Base-by-base conservation (phyloP, 2,329 filamentous ascomycete genomes). In the Grosmannia clavigera region DNA sequence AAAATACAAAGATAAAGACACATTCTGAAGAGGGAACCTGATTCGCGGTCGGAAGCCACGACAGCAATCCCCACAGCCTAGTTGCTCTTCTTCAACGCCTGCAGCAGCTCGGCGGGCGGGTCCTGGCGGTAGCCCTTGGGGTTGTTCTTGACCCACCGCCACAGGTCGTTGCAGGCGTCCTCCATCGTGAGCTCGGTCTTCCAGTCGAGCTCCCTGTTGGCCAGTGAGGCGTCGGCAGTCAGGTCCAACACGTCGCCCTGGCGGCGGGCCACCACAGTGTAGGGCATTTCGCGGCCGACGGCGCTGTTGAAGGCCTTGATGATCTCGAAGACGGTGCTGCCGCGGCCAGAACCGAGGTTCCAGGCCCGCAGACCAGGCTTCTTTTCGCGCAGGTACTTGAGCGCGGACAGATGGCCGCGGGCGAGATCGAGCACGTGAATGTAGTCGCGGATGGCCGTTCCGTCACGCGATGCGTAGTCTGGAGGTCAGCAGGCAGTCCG, bases 121-220 rank as follows among this genome's bases (percentile, higher is more conserved):
- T 91, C 81, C 76, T 97, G 92, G 66, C 88, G 82, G 78, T 97
- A 97, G 27, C 94, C 94, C 75, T 92, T 85, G 29, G 94, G 94
- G 77, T 97, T 97, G 76, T 96, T 97, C 76, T 87, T 81, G 19
- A 95, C 95, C 94, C 94, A 99, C 70, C 85, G 86, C 94, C 94
- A 99, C 65, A 99, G 80, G 74, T 99, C 91, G 67, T 86, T 84
- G 72, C 94, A 99, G 31, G 92, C 92, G 72, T 96, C 85, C 76
- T 97, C 92, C 71, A 99, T 84, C 25, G 88, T 92, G 61, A 87
- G 80, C 76, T 95, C 83, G 1, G 94, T 92, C 79, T 92, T 92
- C 94, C 94, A 99, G 64, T 84, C 79, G 59, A 99, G 81, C 77
- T 99, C 94, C 71, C 83, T 77, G 75, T 95, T 95, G 58, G 94